Evolutionary conservation across 139 green algal genomes (phyloP).

Genomic region (Chlorella sp.): DNA sequence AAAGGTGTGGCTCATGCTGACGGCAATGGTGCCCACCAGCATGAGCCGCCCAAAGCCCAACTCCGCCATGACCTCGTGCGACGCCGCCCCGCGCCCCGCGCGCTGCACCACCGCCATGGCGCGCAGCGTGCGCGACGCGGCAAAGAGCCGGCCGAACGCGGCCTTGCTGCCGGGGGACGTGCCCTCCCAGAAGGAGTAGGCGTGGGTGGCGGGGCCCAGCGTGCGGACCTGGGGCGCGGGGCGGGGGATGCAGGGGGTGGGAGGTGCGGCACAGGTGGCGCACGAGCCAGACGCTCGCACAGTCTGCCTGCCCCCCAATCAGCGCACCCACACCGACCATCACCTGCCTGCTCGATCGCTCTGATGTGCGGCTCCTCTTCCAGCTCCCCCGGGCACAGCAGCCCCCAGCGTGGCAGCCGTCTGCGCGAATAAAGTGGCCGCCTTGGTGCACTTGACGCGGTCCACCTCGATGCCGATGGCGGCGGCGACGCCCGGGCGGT

Average conservation of each 20-base stretch:
- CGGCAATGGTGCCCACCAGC: constrained; percentile 69
- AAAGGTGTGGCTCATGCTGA: constrained; percentile 86
- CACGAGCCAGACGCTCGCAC: no score
- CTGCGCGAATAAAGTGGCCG: constrained; percentile 66
- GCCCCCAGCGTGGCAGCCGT: constrained; percentile 39
- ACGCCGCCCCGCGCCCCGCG: constrained; percentile 48
- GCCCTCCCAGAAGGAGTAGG: constrained; percentile 93
- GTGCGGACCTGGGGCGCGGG: constrained; percentile 44
- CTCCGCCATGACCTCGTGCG: constrained; percentile 59
- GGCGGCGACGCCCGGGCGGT: constrained; percentile 37
- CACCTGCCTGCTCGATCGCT: constrained; percentile 66
- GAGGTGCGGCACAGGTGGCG: no score
- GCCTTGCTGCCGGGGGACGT: constrained; percentile 59
- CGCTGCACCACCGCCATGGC: constrained; percentile 82
- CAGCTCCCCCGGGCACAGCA: background rate
- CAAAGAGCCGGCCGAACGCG: constrained; percentile 82
- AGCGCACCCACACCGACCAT: no score
- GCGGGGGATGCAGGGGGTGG: no score
- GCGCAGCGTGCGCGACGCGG: constrained; percentile 46
- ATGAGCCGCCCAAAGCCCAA: constrained; percentile 73
- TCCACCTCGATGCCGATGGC: constrained; percentile 83
- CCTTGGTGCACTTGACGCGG: constrained; percentile 86
- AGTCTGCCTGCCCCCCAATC: no score
- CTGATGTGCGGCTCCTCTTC: constrained; percentile 43
- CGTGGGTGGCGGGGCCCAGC: constrained; percentile 77